Evolutionary conservation across 768 basidiomycete genomes (phyloP), one percentile per base, ranked within the genome.

Genomic region (Polyporus arcularius): DNA sequence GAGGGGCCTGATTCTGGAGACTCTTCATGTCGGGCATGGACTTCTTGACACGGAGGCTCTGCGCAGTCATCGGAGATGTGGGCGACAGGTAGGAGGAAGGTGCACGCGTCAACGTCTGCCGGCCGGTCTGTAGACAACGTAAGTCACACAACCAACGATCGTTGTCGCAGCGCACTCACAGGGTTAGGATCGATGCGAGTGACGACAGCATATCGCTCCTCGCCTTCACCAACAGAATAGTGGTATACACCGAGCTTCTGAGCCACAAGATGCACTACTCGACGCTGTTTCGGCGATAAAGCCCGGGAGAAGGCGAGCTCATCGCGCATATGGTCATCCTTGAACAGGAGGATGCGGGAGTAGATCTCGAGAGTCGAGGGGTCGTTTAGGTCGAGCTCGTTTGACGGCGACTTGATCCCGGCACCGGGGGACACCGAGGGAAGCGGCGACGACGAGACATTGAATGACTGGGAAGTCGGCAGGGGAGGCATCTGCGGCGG

Each of bases 21-120:
- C 89, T 89, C 77, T 92, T 92, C 86, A 98, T 87, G 75, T 98
- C 94, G 3, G 97, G 97, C 97, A 98, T 98, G 26, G 94, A 96
- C 77, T 97, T 97, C 81, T 98, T 98, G 74, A 89, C 86, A 43
- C 96, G 88, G 56, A 98, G 83, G 43, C 85, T 79, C 55, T 70
- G 77, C 16, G 74, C 73, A 49, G 78, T 80, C 65, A 74, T 79
- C 65, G 78, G 77, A 59, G 75, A 76, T 68, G 70, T 69, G 73
- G 88, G 82, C 12, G 83, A 81, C 26, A 93, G 82, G 71, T 92
- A 94, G 9, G 90, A 86, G 11, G 92, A 92, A 16, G 91, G 90
- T 4, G 89, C 87, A 49, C 92, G 88, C 26, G 89, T 88, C 67
- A 93, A 82, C 18, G 90, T 91, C 63, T 90, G 85, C 32, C 79